Evolutionary conservation across 805 yeast genomes (phyloP), one percentile per base, ranked within the genome.

Genomic region (Komagataella pseudopastoris): DNA sequence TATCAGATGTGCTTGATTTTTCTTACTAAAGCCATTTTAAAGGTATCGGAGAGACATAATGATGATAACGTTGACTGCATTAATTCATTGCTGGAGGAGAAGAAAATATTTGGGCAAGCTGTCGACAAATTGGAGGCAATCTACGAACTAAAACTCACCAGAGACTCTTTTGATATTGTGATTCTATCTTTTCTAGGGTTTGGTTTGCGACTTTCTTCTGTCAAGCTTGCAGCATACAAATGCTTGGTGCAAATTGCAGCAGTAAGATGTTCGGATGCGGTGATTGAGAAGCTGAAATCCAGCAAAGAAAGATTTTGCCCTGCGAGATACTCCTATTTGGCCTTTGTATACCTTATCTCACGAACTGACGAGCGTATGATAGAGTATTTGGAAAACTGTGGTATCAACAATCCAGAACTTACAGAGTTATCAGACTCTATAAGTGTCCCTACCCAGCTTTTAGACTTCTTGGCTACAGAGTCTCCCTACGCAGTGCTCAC

Each of bases 161-260:
- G 60, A 36, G 66, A 66, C 2, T 81, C 77, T 58, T 73, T 83
- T 56, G 80, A 82, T 52, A 70, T 72, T 24, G 69, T 78, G 17
- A 60, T 83, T 43, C 61, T 78, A 30, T 67, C 70, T 47, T 30
- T 30, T 8, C 39, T 30, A 30, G 39, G 39, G 39, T 30, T 30
- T 8, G 39, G 39, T 30, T 30, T 30, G 39, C 39, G 39, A 10
- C 10, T 30, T n/a, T 14, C 39, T 14, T 30, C 39, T 30, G 39
- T 30, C 39, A 30, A 30, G 39, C 39, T 30, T 8, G 39, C 39
- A 30, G 39, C 39, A 10, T 30, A 30, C 39, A 30, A 30, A 30
- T 30, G 39, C 39, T 30, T 30, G 14, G 39, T 30, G 4, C 39
- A 30, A 30, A 30, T 30, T 10, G 39, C 39, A 10, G 39, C 39